Percentiles rank a stretch among this genome's conserved stretches.
Evolutionary conservation across 768 basidiomycete species (phyloP).

Genomic region (Pisolithus microcarpus): DNA sequence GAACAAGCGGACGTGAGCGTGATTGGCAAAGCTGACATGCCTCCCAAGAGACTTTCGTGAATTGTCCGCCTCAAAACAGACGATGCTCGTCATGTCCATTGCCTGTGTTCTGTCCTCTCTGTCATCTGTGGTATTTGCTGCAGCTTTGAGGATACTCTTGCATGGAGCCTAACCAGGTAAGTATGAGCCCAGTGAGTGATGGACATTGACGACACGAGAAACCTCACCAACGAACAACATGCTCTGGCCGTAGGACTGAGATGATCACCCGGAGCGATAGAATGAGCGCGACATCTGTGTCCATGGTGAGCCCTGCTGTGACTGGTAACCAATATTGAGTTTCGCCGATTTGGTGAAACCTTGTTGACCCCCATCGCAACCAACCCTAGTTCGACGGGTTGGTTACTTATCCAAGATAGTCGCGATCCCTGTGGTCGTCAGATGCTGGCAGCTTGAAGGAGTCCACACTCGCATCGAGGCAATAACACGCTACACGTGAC

Average conservation of each 20-base stretch:
- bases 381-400: background rate
- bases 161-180: constrained; percentile 56
- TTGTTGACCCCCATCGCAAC: constrained; percentile 10
- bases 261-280: constrained; percentile 66
- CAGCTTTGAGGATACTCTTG: constrained; percentile 72
- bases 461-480: too few species aligned
- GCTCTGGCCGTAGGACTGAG: constrained; percentile 63
- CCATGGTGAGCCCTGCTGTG: constrained; percentile 44
- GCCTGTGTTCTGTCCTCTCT: constrained; percentile 44
- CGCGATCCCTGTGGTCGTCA: background rate
- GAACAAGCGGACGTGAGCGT: constrained; percentile 62
- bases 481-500: background rate
- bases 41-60: constrained; percentile 63
- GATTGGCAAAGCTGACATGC: constrained; percentile 72
- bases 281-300: constrained; percentile 59
- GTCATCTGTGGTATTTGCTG: constrained; percentile 36
- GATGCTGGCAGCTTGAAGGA: background rate
- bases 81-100: constrained; percentile 57
- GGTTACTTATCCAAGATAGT: background rate
- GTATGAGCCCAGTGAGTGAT: background rate
- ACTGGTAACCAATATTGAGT: constrained; percentile 61
- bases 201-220: background rate
- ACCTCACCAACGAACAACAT: constrained; percentile 59
- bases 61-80: constrained; percentile 44
- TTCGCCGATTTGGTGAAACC: constrained; percentile 50